Base-by-base conservation (phyloP, 306 rosid genomes). In the Sicyos baderoa region DNA sequence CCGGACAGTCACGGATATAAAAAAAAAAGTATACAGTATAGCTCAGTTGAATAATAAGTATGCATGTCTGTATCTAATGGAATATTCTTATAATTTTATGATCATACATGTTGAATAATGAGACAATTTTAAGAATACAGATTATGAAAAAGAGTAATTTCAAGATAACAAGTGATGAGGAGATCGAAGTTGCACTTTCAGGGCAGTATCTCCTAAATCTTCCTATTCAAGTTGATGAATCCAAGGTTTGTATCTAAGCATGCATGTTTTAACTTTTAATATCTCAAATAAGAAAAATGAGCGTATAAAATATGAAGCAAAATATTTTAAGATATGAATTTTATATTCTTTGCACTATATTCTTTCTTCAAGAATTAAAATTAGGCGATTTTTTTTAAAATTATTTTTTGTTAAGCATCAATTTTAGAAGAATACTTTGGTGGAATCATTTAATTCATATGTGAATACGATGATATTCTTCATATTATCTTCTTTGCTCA, bases 121-220 rank as follows among this genome's bases (percentile, higher is more conserved):
- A 70, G 60, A 70, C 0, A 25, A 19, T n/a, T n/a, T n/a, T n/a
- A n/a, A n/a, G n/a, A n/a, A 25, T 74, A 72, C 81, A 88, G 97
- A 88, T 93, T 71, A 86, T 93, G 99, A 88, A 90, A 63, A 89
- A 88, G 81, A 93, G 99, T 83, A 88, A 93, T 83, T 93, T 93
- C 81, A 90, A 89, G 84, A 69, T 93, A 76, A 83, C 86, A 68
- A 82, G 81, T 68, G 83, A 82, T 3, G 94, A 88, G 64, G 99
- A 93, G 78, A 76, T 90, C 72, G 96, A 93, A 60, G 76, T 93
- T 77, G 97, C 99, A 54, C 86, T 60, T 70, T 88, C 94, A 0
- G 99, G 96, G 78, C 89, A 93, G 83, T 93, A 88, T 90, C 99
- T 85, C 81, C 82, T 93, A 42, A 84, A 90, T 81, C 99, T 93